Conservation (phyloP, 805 yeast genomes). For the Candida yuanshanica region DNA sequence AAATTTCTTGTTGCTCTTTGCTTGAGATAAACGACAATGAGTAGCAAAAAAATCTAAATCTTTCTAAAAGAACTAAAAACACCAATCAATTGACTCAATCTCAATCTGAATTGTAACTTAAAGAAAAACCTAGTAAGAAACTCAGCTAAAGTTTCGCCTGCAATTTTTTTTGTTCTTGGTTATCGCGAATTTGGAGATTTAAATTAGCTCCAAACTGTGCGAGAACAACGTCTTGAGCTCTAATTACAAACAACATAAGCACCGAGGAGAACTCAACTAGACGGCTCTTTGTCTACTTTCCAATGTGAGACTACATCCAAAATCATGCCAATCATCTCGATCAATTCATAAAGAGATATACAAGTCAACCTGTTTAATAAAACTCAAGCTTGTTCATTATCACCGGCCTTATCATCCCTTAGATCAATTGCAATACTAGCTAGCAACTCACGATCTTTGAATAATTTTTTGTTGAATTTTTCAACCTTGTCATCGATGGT, state of each 20-base stretch:
- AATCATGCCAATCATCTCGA: conserved; percentile 4
- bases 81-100: too few relatives aligned
- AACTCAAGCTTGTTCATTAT: conserved; percentile 18
- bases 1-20: too few relatives aligned
- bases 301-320: too few relatives aligned
- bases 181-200: neutral
- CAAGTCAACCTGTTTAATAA: neutral
- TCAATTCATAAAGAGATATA: neutral
- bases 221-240: neutral
- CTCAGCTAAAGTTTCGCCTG: neutral
- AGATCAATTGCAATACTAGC: conserved; percentile 73
- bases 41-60: too few relatives aligned
- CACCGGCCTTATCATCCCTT: conserved; percentile 27
- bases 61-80: too few relatives aligned
- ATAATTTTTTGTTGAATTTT: conserved; percentile 57
- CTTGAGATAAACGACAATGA: neutral
- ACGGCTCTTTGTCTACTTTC: too few relatives aligned
- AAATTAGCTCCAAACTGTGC: neutral
- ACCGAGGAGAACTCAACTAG: too few relatives aligned
- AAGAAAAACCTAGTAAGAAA: neutral
- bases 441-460: conserved; percentile 59
- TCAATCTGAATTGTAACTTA: too few relatives aligned
- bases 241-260: too few relatives aligned
- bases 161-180: neutral
- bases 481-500: conserved; percentile 60